phyloP scores from a whole-genome alignment of 176 grass and related monocot genomes.

The Bonia amplexicaulis region DNA sequence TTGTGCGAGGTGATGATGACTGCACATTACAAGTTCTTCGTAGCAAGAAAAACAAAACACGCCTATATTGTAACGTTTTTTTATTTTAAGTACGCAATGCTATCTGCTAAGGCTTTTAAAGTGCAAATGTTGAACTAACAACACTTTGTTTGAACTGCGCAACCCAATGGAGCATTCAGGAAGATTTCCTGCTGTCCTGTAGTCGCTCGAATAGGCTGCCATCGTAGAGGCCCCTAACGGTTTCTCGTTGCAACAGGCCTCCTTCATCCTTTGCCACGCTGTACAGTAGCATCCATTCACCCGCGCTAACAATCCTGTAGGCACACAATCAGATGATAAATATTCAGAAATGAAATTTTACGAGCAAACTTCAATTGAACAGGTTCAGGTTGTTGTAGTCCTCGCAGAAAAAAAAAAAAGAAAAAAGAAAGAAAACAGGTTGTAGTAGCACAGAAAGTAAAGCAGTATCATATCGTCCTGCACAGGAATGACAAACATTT shows the following conservation, averaged over 20 bases:
- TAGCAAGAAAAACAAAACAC: too few species aligned
- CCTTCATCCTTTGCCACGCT: slow-evolving; percentile 47
- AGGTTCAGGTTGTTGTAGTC: too few species aligned
- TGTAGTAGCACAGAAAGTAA: background rate
- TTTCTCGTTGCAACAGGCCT: slow-evolving; percentile 43
- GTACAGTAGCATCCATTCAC: slow-evolving; percentile 53
- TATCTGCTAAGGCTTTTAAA: background rate
- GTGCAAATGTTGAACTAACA: background rate
- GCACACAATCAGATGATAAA: background rate
- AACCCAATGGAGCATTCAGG: background rate
- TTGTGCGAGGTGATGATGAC: background rate
- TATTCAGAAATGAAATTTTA: background rate
- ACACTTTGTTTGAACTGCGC: background rate
- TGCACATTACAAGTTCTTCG: background rate
- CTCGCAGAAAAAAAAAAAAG: too few species aligned
- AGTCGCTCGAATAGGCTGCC: slow-evolving; percentile 59
- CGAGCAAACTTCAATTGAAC: background rate
- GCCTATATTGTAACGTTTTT: background rate
- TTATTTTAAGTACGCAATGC: background rate
- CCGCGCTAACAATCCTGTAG: background rate
- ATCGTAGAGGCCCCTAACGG: slow-evolving; percentile 37
- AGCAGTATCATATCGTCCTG: background rate
- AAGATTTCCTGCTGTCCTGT: slow-evolving; percentile 29
- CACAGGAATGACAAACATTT: background rate
- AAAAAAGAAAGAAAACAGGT: too few species aligned